These are phyloP conservation scores for Lipomyces anomalus DNA, from an alignment of 805 yeast species.

Conservation along the genomic window DNA sequence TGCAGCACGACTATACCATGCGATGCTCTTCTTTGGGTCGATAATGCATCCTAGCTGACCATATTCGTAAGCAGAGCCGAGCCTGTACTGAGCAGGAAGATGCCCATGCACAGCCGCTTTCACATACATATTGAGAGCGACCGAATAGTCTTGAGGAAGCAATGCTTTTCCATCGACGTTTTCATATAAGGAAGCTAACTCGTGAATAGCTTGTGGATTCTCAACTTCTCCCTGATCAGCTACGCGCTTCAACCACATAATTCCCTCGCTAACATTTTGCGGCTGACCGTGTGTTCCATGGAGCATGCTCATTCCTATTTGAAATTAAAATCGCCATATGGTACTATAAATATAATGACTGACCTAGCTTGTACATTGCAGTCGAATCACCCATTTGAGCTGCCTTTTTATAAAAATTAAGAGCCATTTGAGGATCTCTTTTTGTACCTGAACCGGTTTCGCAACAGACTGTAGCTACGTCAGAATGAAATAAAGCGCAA, in stretches of 20 bases:
- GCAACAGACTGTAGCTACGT: no score
- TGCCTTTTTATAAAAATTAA: constrained; percentile 52
- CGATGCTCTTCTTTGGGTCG: constrained; percentile 55
- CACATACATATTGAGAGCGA: constrained; percentile 48
- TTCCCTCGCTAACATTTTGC: constrained; percentile 40
- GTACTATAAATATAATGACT: no score
- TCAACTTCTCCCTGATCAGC: constrained; percentile 39
- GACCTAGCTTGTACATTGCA: constrained; percentile 72
- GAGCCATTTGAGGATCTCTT: constrained; percentile 43
- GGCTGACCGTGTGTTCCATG: constrained; percentile 43
- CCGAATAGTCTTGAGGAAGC: constrained; percentile 26
- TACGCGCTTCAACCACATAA: constrained; percentile 51
- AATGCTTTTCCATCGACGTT: constrained; percentile 29
- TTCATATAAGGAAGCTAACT: constrained; percentile 53
- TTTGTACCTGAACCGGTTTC: constrained; percentile 59
- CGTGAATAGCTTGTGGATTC: constrained; percentile 54
- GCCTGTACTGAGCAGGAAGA: constrained; percentile 60
- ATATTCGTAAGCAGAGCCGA: constrained; percentile 69
- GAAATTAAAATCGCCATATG: no score
- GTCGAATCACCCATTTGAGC: constrained; percentile 57
- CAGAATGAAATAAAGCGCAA: no score
- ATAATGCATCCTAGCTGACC: constrained; percentile 52
- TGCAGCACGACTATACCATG: constrained; percentile 72
- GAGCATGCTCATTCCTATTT: constrained; percentile 59
- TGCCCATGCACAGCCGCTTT: constrained; percentile 57